These are phyloP conservation scores for Lachancea nothofagi DNA, from an alignment of 805 yeast genomes.

Conservation along the genomic window DNA sequence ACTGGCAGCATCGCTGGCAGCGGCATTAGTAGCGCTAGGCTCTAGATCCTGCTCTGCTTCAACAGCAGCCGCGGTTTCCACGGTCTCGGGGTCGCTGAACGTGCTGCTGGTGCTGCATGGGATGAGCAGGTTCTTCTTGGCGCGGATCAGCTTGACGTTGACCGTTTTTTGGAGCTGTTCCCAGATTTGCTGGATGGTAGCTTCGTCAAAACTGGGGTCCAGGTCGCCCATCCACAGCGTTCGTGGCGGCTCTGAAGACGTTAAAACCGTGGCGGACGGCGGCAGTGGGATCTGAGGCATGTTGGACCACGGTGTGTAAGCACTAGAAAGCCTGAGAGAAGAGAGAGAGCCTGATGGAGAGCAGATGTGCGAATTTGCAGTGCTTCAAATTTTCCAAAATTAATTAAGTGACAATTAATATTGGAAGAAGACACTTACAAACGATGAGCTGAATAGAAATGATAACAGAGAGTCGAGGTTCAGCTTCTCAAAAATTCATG, in stretches of 20 bases:
- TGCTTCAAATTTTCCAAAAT: too few species aligned
- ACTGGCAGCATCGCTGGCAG: neutral
- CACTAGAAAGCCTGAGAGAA: too few species aligned
- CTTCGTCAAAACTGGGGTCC: conserved; percentile 74
- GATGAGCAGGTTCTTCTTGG: conserved; percentile 35
- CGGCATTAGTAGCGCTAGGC: neutral
- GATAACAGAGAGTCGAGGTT: too few species aligned
- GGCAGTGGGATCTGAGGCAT: conserved; percentile 42
- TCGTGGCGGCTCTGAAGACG: conserved; percentile 49
- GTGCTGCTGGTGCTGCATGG: conserved; percentile 30
- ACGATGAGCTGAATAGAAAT: too few species aligned
- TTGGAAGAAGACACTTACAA: too few species aligned
- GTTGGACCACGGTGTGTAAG: neutral
- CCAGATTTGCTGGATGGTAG: conserved; percentile 56
- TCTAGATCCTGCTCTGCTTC: neutral
- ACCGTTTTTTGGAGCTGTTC: conserved; percentile 49
- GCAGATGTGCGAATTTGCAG: too few species aligned
- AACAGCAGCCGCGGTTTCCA: conserved; percentile 2
- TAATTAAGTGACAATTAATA: too few species aligned
- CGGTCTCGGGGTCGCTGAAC: conserved; percentile 16
- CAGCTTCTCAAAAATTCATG: too few species aligned
- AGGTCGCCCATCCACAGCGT: conserved; percentile 88
- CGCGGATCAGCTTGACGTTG: conserved; percentile 59
- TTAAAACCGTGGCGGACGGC: conserved; percentile 46
- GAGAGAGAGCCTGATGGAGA: too few species aligned